Base-by-base conservation (phyloP, 139 green algal species). In the Yamagishiella unicocca region DNA sequence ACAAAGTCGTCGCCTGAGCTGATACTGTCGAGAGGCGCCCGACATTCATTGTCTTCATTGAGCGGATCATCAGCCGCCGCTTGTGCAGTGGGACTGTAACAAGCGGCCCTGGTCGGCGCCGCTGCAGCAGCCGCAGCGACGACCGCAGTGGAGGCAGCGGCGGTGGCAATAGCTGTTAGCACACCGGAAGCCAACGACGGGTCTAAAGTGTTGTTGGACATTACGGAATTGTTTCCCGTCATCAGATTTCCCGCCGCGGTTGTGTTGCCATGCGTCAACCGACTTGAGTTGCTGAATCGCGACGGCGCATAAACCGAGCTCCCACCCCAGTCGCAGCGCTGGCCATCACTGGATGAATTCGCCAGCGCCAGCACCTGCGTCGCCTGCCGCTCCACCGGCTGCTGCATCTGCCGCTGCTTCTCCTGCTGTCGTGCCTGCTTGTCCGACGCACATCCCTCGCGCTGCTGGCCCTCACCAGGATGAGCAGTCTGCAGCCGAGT, bases 201-300 rank as follows among this genome's bases (percentile, higher is more conserved):
- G 14, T 78, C 70, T 24, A 78, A 40, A 2, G 38, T 38, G 27
- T 78, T 78, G 10, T 55, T 78, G 17, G 70, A 78, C 14, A 46
- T 24, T 24, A 78, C 27, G 7, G 38, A 78, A 4, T 38, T 38
- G 12, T 38, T 78, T 4, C 14, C 38, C 19, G 8, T 14, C 27
- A 42, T 79, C 29, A 43, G 8, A 25, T 27, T 80, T 4, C n/a
- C 45, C 29, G 43, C 43, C 12, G 27, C 43, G 45, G 72, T 43
- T 6, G 45, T 64, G 42, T 58, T 81, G 45, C 42, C 46, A 10
- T 68, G 50, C 24, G 74, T 83, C 5, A 71, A 21, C 1, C 35
- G 31, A 54, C 53, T 83, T 0, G 76, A 83, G 55, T 71, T 40
- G 33, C 76, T 71, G 33, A 83, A 71, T 19, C 76, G 53, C 2